Percentiles rank a stretch among this genome's conserved stretches.
Evolutionary conservation across 257 asterid species (phyloP).

Genomic region (Nicotiana noctiflora): DNA sequence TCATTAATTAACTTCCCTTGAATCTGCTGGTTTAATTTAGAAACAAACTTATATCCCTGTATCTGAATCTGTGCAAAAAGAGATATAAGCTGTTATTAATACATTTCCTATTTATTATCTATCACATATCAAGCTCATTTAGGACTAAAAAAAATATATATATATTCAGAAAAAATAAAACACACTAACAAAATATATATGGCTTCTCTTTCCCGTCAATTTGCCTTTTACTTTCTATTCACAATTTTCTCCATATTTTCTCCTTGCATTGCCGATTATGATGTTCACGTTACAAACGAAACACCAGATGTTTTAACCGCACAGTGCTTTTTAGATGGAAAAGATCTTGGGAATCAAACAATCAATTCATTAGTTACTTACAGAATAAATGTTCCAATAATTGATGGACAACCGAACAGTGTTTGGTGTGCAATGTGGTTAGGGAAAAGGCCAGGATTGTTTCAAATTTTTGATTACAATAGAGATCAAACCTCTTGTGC

Average conservation of each 20-base stretch:
- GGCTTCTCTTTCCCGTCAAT: background rate
- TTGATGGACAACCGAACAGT: background rate
- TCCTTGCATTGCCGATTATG: background rate
- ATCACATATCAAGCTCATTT: background rate
- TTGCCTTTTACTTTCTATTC: background rate
- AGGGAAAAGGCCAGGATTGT: background rate
- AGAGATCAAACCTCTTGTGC: background rate
- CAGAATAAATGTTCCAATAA: background rate
- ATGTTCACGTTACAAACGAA: background rate
- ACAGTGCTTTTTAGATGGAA: background rate
- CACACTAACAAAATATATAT: background rate
- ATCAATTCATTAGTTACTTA: background rate
- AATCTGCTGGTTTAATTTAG: background rate
- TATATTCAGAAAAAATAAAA: background rate
- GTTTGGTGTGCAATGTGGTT: constrained; percentile 4
- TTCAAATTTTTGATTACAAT: background rate
- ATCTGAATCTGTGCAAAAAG: too few species aligned
- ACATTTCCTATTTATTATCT: background rate
- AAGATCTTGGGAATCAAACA: background rate
- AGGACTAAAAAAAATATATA: background rate
- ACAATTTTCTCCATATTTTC: background rate
- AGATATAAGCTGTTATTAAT: too few species aligned
- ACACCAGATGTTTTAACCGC: background rate
- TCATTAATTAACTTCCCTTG: background rate
- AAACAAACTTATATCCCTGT: background rate